Evolutionary conservation across 805 yeast genomes (phyloP), one percentile per base, ranked within the genome.

Genomic region (Kazachstania martiniae): DNA sequence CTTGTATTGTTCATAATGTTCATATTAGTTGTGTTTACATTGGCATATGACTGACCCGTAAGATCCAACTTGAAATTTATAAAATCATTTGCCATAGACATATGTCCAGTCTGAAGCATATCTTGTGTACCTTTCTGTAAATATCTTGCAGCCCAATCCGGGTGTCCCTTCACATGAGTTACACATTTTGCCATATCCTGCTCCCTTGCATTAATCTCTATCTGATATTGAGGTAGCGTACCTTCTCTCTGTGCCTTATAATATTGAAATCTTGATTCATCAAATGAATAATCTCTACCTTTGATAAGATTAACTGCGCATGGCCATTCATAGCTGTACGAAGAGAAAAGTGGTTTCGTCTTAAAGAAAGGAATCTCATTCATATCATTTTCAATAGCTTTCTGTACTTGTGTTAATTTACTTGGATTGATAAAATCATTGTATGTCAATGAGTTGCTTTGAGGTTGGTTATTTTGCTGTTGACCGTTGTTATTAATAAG

Each of bases 91-190:
- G 56, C 55, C 7, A 47, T 40, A 4, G 47, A 32, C 4, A 41
- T 47, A 8, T 16, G 19, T 12, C 36, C 57, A 21, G 44, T 58
- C 24, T 46, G 51, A n/a, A 37, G 31, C 16, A 53, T 30, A 25
- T 55, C 45, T 27, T 51, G 50, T 2, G 68, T 63, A 4, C 69
- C 56, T 14, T 62, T 41, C 37, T 76, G 80, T n/a, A 67, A 47
- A 47, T 65, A 75, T 30, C 80, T 59, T 1, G 77, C 78, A 5
- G 77, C 80, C 42, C 65, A 62, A 15, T 57, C 54, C 2, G 70
- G 48, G 34, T 70, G 67, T 0, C 49, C 51, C 8, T 45, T 46
- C 3, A 74, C 30, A 27, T 56, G 61, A 1, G 51, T 35, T 1
- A 66, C 36, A 37, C 73, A 66, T 28, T 53, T 54, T 22, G 56